These are phyloP conservation scores for Yarrowia porcina DNA, from an alignment of 805 yeast species.

Conservation along the genomic window DNA sequence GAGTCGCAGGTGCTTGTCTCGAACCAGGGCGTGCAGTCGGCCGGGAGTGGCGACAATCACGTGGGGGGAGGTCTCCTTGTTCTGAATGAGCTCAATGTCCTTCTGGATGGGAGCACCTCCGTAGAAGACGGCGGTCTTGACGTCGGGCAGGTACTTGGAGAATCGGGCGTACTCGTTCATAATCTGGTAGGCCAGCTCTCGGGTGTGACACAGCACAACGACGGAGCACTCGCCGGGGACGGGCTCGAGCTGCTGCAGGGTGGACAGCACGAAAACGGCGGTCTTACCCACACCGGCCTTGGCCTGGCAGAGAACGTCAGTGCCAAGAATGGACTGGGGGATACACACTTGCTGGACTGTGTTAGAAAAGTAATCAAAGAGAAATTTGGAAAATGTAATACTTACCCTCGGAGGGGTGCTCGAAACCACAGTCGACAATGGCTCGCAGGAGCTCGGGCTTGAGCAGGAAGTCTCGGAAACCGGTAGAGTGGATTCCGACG, in stretches of 20 bases:
- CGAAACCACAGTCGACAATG: slow-evolving; percentile 98
- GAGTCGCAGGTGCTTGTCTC: slow-evolving; percentile 84
- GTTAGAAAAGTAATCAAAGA: no score
- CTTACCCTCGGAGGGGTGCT: slow-evolving; percentile 98
- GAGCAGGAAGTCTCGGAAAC: slow-evolving; percentile 94
- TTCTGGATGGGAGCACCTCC: slow-evolving; percentile 88
- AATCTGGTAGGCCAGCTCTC: slow-evolving; percentile 98
- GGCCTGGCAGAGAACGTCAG: slow-evolving; percentile 98
- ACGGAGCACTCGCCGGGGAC: slow-evolving; percentile 95
- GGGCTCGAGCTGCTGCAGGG: slow-evolving; percentile 95
- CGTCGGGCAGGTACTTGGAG: slow-evolving; percentile 98
- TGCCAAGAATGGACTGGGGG: slow-evolving; percentile 96
- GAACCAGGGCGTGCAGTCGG: slow-evolving; percentile 88
- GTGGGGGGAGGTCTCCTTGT: slow-evolving; percentile 93
- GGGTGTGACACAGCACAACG: slow-evolving; percentile 93
- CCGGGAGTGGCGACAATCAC: slow-evolving; percentile 98
- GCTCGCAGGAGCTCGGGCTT: slow-evolving; percentile 97
- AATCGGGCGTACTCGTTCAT: slow-evolving; percentile 96
- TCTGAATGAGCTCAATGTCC: slow-evolving; percentile 83
- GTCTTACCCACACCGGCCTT: slow-evolving; percentile 99
- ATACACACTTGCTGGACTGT: slow-evolving; percentile 95
- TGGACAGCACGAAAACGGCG: slow-evolving; percentile 93
- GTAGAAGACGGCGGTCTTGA: slow-evolving; percentile 91
- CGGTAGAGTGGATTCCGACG: slow-evolving; percentile 97
- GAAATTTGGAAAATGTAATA: no score